Conservation (phyloP, 768 basidiomycete genomes). For the Trametes coccinea region DNA sequence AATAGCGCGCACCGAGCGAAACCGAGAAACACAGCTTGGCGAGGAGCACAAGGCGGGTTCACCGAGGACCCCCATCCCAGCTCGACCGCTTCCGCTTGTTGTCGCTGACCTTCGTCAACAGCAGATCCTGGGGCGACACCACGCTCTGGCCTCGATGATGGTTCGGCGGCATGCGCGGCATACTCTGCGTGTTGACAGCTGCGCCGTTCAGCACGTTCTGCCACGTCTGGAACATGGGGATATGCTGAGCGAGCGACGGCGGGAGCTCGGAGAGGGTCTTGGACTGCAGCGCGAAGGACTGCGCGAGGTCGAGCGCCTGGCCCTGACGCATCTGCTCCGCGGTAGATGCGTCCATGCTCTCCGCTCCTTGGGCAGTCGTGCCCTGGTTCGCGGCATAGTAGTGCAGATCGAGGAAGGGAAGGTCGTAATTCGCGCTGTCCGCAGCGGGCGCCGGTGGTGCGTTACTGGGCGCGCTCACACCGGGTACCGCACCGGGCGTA, state of each 20-base stretch:
- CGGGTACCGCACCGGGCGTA: neutral
- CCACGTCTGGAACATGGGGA: constrained; percentile 23
- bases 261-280: constrained; percentile 36
- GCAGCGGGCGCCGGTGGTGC: constrained; percentile 18
- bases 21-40: neutral
- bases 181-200: neutral
- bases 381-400: constrained; percentile 46
- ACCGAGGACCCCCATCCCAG: constrained; percentile 49
- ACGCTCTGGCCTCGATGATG: constrained; percentile 56
- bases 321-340: constrained; percentile 39
- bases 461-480: neutral
- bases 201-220: constrained; percentile 17
- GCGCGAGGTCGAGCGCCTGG: constrained; percentile 51
- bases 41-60: constrained; percentile 2
- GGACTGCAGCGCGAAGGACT: constrained; percentile 29
- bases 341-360: constrained; percentile 19
- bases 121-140: constrained; percentile 53
- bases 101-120: constrained; percentile 48
- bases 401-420: constrained; percentile 75
- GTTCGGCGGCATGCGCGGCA: constrained; percentile 24
- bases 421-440: constrained; percentile 42
- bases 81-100: constrained; percentile 60
- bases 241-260: constrained; percentile 33
- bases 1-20: neutral
- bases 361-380: constrained; percentile 22